Base-by-base conservation (phyloP, 2,329 filamentous ascomycete genomes). In the Fusarium humuli region DNA sequence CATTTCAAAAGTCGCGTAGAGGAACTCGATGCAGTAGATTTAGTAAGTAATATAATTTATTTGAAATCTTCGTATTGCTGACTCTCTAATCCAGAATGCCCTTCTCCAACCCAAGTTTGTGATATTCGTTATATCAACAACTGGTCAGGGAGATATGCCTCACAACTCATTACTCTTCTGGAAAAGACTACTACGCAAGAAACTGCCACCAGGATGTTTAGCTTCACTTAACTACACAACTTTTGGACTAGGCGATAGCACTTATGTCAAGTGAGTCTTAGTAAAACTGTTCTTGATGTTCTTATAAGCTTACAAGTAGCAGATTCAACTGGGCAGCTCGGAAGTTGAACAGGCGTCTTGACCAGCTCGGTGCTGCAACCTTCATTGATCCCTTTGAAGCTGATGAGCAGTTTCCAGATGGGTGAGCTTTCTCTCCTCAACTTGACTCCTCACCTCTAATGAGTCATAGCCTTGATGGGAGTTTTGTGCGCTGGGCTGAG, bases 261-360 rank as follows among this genome's bases (percentile, higher is more conserved):
- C 94, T 2, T 99, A 99, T 84, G 87, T 92, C 59, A 95, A 97
- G 91, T 96, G 83, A 70, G 87, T 77, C 50, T 18, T 7, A 25
- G 3, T n/a, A 13, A 45, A 5, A 14, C 20, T 27, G 14, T 42
- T 11, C 23, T 18, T 7, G 14, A 46, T 47, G 7, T n/a, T 41
- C 20, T 18, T 23, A 4, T 50, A 40, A 32, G 50, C 60, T 65
- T 29, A 59, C 32, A 47, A 22, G 13, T 37, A 25, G 11, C 23
- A 95, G 92, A 76, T 97, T 94, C 81, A 99, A 99, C 81, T 97
- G 93, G 89, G 94, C 95, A 20, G 92, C 92, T 47, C 88, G 94
- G 52, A 97, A 98, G 80, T 84, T 99, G 47, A 90, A 94, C 75
- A 95, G 94, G 73, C 89, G 96, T 18, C 83, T 99, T 34, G 79